A percentile compares a stretch with the other conserved stretches of the same genome.
phyloP scores from a whole-genome alignment of 1,139 yeast genomes.

The Taiozyma sp. region DNA sequence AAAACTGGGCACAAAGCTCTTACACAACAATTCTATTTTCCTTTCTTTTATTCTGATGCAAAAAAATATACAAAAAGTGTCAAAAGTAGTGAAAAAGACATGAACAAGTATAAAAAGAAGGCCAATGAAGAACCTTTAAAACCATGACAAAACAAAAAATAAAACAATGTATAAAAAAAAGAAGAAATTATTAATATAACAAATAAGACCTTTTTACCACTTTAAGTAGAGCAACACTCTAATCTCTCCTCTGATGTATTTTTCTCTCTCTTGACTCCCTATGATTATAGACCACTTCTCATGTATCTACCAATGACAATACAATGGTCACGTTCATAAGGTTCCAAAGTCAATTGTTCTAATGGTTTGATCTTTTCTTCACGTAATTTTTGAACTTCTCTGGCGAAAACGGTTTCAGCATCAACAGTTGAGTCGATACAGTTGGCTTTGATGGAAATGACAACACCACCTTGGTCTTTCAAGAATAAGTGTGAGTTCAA shows the following conservation, averaged over 20 bases:
- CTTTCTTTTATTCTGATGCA: neutral
- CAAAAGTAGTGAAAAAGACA: neutral
- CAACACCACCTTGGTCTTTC: conserved; percentile 98
- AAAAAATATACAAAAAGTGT: conserved; percentile 1
- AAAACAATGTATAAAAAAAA: neutral
- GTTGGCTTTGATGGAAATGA: conserved; percentile 98
- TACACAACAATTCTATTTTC: neutral
- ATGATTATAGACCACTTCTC: conserved; percentile 62
- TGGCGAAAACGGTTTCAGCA: conserved; percentile 98
- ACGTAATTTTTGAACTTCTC: conserved; percentile 98
- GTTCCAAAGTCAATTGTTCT: conserved; percentile 98
- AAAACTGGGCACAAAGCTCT: neutral
- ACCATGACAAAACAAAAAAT: neutral
- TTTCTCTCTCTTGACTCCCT: neutral
- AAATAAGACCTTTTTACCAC: neutral
- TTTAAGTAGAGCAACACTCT: neutral
- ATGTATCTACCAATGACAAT: conserved; percentile 94
- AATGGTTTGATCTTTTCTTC: conserved; percentile 98
- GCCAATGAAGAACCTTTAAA: conserved; percentile 1
- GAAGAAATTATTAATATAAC: neutral
- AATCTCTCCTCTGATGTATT: neutral
- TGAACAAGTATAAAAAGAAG: conserved; percentile 1
- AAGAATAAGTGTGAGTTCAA: conserved; percentile 96
- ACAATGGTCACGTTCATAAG: conserved; percentile 99
- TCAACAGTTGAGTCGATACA: conserved; percentile 99